These are phyloP conservation scores for Mortierella sp. DNA, from an alignment of 371 early-diverging fungal genomes.

Conservation along the genomic window DNA sequence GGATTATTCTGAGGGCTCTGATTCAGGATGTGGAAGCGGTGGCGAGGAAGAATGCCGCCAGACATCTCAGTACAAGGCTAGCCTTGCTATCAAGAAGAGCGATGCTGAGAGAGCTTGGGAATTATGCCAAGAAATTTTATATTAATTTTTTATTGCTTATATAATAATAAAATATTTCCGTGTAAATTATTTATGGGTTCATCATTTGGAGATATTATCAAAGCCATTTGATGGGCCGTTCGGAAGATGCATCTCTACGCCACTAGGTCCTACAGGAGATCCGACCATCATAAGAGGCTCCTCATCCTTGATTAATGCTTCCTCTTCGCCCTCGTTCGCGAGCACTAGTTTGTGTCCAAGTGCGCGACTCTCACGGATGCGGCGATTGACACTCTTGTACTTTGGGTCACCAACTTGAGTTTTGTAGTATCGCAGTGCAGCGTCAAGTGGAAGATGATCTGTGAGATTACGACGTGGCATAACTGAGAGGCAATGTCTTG, in stretches of 20 bases:
- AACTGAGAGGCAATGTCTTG: constrained; percentile 89
- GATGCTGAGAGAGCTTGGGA: constrained; percentile 57
- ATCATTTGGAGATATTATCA: background rate
- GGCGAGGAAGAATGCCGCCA: constrained; percentile 31
- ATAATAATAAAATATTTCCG: background rate
- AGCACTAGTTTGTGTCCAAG: constrained; percentile 50
- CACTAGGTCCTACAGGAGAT: constrained; percentile 20
- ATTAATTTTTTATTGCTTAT: background rate
- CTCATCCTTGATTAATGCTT: constrained; percentile 36
- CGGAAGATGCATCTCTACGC: constrained; percentile 30
- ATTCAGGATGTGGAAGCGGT: constrained; percentile 51
- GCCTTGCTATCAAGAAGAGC: constrained; percentile 33
- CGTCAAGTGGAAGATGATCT: constrained; percentile 65
- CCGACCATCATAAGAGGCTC: too few species aligned
- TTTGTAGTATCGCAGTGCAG: constrained; percentile 60
- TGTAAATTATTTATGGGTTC: constrained; percentile 5
- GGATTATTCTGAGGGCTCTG: constrained; percentile 51
- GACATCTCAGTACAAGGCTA: constrained; percentile 3
- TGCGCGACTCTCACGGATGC: constrained; percentile 51
- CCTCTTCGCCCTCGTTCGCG: constrained; percentile 32
- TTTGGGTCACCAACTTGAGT: constrained; percentile 54
- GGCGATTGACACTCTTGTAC: constrained; percentile 52
- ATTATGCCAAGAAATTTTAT: constrained; percentile 39
- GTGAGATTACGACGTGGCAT: constrained; percentile 70
- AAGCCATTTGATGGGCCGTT: background rate